These are phyloP conservation scores for Colletotrichum godetiae DNA, from an alignment of 2,329 filamentous ascomycete genomes.

Conservation along the genomic window DNA sequence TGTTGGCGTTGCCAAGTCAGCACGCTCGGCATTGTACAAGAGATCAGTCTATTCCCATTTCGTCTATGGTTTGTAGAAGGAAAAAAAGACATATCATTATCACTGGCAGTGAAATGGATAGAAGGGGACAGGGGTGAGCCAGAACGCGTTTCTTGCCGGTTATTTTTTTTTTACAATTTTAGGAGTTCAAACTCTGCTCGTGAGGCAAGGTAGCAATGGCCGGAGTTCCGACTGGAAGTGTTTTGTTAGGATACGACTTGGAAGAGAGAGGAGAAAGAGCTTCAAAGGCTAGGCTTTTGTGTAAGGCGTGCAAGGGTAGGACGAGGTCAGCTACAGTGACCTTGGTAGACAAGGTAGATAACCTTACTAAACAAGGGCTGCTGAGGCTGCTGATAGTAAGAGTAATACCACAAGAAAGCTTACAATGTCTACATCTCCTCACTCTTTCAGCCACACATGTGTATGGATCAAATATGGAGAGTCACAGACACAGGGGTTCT, in stretches of 20 bases:
- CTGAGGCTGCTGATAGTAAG: neutral
- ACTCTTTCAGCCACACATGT: neutral
- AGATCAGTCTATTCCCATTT: neutral
- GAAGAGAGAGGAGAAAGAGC: neutral
- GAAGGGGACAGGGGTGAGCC: no score
- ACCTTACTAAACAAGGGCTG: neutral
- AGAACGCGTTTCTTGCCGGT: neutral
- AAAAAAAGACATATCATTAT: neutral
- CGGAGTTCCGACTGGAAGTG: conserved; percentile 11
- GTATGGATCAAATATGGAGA: neutral
- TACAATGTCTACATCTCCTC: neutral
- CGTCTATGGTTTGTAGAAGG: neutral
- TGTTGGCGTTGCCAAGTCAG: neutral
- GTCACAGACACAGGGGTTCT: neutral
- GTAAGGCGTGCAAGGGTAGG: neutral
- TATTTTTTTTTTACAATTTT: conserved; percentile 8
- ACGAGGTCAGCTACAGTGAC: neutral
- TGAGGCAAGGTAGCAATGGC: conserved; percentile 22
- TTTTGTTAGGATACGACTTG: conserved; percentile 1
- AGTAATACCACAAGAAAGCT: conserved; percentile 22
- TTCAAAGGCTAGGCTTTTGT: neutral
- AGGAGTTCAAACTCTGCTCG: conserved; percentile 28
- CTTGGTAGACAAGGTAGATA: neutral
- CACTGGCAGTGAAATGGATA: neutral
- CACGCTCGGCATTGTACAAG: neutral